A percentile compares a stretch with the other conserved stretches of the same genome.
Evolutionary conservation across 1,139 yeast genomes (phyloP).

Genomic region (Nakaseomyces delphensis): DNA sequence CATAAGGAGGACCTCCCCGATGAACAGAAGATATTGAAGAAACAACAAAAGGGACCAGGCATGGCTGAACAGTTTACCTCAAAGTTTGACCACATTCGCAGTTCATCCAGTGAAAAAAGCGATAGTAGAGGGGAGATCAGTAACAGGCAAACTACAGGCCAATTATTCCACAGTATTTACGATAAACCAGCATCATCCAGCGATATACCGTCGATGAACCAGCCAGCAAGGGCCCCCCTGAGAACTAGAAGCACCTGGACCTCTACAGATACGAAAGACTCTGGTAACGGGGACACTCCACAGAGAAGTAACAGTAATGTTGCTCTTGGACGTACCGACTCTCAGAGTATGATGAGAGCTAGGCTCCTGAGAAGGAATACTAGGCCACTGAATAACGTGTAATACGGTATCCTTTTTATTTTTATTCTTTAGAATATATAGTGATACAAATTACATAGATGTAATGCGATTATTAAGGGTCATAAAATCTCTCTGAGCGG

Average conservation of each 20-base stretch:
- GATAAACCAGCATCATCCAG: conserved; percentile 8
- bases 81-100: conserved; percentile 10
- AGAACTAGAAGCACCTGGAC: conserved; percentile 4
- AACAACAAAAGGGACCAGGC: conserved; percentile 13
- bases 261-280: background rate
- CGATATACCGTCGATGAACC: conserved; percentile 1
- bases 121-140: conserved; percentile 9
- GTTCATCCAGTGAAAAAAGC: conserved; percentile 9
- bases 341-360: conserved; percentile 5
- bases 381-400: conserved; percentile 3
- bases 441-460: background rate
- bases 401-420: too few species aligned
- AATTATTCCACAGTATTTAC: conserved; percentile 21
- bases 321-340: background rate
- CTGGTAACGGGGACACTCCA: background rate
- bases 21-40: conserved; percentile 25
- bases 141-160: conserved; percentile 13
- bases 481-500: conserved; percentile 11
- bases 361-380: conserved; percentile 4
- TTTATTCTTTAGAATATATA: too few species aligned
- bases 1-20: conserved; percentile 31
- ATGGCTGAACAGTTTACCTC: conserved; percentile 10
- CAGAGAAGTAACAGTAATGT: conserved; percentile 2
- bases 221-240: conserved; percentile 4
- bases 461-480: background rate